Conservation (phyloP, 2,329 filamentous ascomycete species). For the Trichoderma pleuroti region DNA sequence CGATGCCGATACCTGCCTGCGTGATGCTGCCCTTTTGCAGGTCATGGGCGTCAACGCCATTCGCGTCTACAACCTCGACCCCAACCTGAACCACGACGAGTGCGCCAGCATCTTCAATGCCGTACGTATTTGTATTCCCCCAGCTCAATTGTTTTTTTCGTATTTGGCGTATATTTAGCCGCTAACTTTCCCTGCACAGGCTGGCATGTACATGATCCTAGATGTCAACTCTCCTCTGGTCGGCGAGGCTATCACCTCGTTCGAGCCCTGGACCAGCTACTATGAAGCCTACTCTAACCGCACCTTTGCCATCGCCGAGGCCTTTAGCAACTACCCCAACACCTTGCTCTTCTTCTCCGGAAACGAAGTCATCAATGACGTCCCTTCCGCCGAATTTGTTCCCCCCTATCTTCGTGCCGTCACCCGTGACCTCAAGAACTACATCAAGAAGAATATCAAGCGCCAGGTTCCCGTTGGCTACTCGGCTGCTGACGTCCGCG, state of each 20-base stretch:
- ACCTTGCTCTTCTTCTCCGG: constrained; percentile 72
- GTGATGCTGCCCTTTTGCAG: constrained; percentile 65
- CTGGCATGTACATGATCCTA: constrained; percentile 66
- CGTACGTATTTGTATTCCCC: constrained; percentile 29
- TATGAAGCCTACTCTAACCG: constrained; percentile 59
- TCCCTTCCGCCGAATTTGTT: constrained; percentile 54
- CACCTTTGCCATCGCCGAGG: constrained; percentile 64
- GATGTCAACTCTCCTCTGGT: constrained; percentile 64
- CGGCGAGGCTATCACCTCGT: constrained; percentile 55
- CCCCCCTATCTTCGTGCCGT: constrained; percentile 73
- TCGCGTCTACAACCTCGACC: constrained; percentile 67
- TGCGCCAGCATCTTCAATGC: constrained; percentile 67
- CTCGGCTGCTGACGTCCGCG: constrained; percentile 74
- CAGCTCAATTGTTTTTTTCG: not conserved
- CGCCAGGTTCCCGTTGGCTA: constrained; percentile 74
- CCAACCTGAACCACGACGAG: constrained; percentile 62
- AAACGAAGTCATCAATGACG: constrained; percentile 73
- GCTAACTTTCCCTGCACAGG: constrained; percentile 31
- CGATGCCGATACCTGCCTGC: constrained; percentile 54
- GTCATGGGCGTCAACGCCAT: constrained; percentile 63
- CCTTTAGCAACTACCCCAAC: constrained; percentile 65
- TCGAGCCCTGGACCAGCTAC: constrained; percentile 57
- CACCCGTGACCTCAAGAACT: constrained; percentile 76
- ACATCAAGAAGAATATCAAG: constrained; percentile 67
- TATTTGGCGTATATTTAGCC: not conserved